Conservation (phyloP, 1,284 basidiomycete species). For the Meira nashicola region DNA sequence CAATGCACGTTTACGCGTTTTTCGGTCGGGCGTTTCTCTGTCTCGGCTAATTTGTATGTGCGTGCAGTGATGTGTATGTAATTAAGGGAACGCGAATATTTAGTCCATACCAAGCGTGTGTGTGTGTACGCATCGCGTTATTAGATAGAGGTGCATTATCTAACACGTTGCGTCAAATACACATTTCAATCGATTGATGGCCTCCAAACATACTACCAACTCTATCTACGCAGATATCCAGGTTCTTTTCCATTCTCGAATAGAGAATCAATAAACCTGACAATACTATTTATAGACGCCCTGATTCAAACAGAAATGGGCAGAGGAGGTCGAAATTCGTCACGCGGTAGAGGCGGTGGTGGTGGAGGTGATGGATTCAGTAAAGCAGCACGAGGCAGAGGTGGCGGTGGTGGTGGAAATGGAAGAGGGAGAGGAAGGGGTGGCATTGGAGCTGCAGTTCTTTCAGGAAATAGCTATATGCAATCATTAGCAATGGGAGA, state of each 20-base stretch:
- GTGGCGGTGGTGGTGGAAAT: conserved; percentile 4
- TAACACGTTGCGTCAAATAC: no score
- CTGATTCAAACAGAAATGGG: background rate
- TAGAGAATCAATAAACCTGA: background rate
- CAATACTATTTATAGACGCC: background rate
- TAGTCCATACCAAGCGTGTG: no score
- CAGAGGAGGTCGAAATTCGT: background rate
- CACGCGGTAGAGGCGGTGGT: conserved; percentile 6
- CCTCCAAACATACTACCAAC: no score
- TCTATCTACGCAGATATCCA: no score
- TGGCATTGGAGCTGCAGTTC: background rate
- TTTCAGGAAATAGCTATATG: background rate
- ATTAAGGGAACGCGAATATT: no score
- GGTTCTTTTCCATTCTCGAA: background rate
- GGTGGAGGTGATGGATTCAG: conserved; percentile 2
- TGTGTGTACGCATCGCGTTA: no score
- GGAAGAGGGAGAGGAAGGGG: conserved; percentile 11
- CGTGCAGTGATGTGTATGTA: no score
- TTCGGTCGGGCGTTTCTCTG: no score
- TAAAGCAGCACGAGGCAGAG: conserved; percentile 1
- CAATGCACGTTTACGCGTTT: no score
- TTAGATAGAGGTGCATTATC: no score
- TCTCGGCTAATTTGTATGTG: no score
- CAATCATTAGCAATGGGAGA: background rate
- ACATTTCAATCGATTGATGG: no score